Conservation (phyloP, 805 yeast species). For the Komagataella mondaviorum region DNA sequence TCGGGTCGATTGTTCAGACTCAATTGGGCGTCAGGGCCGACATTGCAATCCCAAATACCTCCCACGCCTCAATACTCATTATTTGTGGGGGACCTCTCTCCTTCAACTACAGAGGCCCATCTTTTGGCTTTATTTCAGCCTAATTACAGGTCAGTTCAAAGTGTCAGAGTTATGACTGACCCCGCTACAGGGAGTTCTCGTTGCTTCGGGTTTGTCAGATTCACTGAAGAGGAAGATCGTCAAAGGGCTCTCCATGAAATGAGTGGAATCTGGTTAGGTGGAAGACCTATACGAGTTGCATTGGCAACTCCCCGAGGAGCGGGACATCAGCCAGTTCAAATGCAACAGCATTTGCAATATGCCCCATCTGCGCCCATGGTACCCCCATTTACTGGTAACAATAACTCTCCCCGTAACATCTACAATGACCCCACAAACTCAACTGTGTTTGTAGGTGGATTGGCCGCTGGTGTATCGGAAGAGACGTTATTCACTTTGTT, state of each 20-base stretch:
- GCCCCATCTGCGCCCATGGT: constrained; percentile 2
- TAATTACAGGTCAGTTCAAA: constrained; percentile 51
- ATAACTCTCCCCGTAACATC: constrained; percentile 6
- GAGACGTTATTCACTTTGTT: constrained; percentile 46
- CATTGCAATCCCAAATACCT: constrained; percentile 55
- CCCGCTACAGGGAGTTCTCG: constrained; percentile 67
- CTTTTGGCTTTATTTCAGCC: constrained; percentile 58
- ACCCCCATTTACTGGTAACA: constrained; percentile 1
- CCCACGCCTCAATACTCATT: constrained; percentile 66
- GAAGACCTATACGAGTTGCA: constrained; percentile 65
- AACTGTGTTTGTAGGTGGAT: constrained; percentile 57
- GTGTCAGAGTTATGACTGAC: constrained; percentile 79
- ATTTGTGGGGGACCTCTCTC: constrained; percentile 75
- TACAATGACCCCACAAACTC: constrained; percentile 57
- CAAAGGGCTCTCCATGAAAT: constrained; percentile 55
- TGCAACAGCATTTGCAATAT: constrained; percentile 9
- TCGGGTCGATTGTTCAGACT: constrained; percentile 51
- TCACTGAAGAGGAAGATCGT: constrained; percentile 57
- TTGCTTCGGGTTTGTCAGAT: constrained; percentile 73
- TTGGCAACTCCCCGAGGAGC: constrained; percentile 46
- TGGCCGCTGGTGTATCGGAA: constrained; percentile 52
- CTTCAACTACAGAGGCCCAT: constrained; percentile 72
- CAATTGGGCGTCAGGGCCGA: constrained; percentile 81
- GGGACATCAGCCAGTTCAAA: constrained; percentile 6
- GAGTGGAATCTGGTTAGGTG: constrained; percentile 75